Base-by-base conservation (phyloP, 148 eudicot genomes). In the Rhododendron henanense region DNA sequence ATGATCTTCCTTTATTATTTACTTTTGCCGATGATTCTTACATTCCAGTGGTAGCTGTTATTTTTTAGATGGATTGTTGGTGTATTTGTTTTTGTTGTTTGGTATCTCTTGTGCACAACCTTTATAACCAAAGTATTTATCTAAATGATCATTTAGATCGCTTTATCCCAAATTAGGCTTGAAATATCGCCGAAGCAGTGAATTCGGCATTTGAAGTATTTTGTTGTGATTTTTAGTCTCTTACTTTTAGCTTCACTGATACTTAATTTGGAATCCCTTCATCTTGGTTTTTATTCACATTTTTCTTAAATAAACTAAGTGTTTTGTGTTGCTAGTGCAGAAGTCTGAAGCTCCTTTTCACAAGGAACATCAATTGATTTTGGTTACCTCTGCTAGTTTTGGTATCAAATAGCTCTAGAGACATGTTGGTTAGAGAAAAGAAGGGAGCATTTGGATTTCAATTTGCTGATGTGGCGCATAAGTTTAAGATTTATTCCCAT, bases 1-100 rank as follows among this genome's bases (percentile, higher is more conserved):
- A 77, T 77, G 85, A 35, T 57, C 82, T 83, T 83, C 47, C 45
- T 85, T 50, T 78, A 78, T 44, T 78, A 10, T 39, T 41, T 78
- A 21, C 16, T 78, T 23, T 39, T 3, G 28, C 28, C 33, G n/a
- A 8, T n/a, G 14, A 75, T 75, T 35, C 23, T 75, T 33, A 75
- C 15, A 35, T 75, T 39, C 44, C 16, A 75, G n/a, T 37, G 41
- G 39, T 41, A 75, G 44, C 78, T 75, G 21, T 75, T 37, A 75
- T 7, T 37, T 37, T 37, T 74, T 74, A 6, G 39, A 28, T 28
- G 37, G 33, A 31, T 14, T 4, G 6, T 33, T 73, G 78, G 39
- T 14, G 44, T 5, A 73, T 73, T 28, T 73, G 10, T 47, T 73
- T 15, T 25, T 69, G 16, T 69, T 73, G 35, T 37, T 31, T 14